These are phyloP conservation scores for Penicillium soppii DNA, from an alignment of 495 filamentous ascomycete genomes.

Conservation along the genomic window DNA sequence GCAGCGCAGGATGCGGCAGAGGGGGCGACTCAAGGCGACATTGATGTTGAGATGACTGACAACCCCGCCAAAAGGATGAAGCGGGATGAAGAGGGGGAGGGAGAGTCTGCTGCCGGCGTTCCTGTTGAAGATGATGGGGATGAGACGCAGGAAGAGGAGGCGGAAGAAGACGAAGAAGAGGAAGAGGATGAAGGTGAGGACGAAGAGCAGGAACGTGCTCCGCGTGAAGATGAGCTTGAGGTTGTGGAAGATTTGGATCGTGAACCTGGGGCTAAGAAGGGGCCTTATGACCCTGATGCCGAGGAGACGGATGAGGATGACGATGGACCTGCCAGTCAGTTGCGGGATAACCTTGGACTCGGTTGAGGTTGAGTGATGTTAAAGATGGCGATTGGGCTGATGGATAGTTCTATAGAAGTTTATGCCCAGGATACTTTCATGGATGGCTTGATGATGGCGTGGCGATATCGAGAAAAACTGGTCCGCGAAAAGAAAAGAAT, in stretches of 20 bases:
- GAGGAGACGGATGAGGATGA: slow-evolving; percentile 48
- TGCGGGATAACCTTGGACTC: slow-evolving; percentile 42
- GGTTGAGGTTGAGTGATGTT: slow-evolving; percentile 17
- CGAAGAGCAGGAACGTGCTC: slow-evolving; percentile 38
- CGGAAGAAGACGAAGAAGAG: slow-evolving; percentile 55
- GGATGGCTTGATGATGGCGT: too few relatives aligned
- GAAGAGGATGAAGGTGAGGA: slow-evolving; percentile 50
- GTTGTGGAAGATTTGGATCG: slow-evolving; percentile 61
- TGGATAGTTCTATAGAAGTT: not conserved
- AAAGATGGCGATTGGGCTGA: not conserved
- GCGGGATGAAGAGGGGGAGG: slow-evolving; percentile 34
- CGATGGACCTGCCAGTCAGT: slow-evolving; percentile 41
- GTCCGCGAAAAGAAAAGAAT: not conserved
- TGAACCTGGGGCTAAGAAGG: slow-evolving; percentile 20
- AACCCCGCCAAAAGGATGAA: slow-evolving; percentile 47
- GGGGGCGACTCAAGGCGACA: slow-evolving; percentile 31
- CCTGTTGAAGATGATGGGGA: slow-evolving; percentile 48
- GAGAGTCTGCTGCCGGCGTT: slow-evolving; percentile 43
- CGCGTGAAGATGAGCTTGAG: slow-evolving; percentile 58
- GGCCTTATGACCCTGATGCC: slow-evolving; percentile 39
- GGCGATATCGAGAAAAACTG: not conserved
- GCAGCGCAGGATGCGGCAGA: slow-evolving; percentile 30
- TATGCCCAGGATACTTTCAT: not conserved
- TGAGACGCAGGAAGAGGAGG: slow-evolving; percentile 53
- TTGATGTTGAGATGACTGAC: slow-evolving; percentile 41